Conservation (phyloP, 2,329 filamentous ascomycete genomes). For the Fusarium mangiferae region DNA sequence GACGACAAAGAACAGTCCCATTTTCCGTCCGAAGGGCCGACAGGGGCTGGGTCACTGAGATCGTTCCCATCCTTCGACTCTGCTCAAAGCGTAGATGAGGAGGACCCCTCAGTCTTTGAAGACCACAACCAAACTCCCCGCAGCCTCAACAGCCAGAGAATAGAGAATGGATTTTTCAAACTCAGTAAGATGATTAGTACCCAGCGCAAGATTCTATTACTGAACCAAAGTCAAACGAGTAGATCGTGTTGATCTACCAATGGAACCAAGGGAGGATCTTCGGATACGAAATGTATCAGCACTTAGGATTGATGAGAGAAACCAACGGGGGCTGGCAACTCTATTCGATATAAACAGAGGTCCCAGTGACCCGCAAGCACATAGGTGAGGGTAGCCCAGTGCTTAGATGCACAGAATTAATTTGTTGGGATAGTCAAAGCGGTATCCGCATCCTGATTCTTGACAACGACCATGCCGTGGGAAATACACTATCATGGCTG, state of each 20-base stretch:
- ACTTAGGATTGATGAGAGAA: no score
- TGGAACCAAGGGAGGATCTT: no score
- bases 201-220: constrained; percentile 54
- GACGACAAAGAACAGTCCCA: rapidly evolving
- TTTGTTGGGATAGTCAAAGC: neutral
- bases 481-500: rapidly evolving
- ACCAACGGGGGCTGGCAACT: neutral
- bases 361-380: rapidly evolving
- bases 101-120: neutral
- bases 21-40: no score
- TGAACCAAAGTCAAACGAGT: neutral
- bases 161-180: constrained; percentile 55
- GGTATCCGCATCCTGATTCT: neutral
- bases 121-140: constrained; percentile 30
- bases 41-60: neutral
- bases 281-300: no score
- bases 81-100: rapidly evolving
- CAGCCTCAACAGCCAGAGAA: constrained; percentile 49
- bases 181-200: constrained; percentile 59
- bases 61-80: neutral
- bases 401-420: neutral
- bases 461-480: neutral
- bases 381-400: rapidly evolving
- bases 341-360: no score
- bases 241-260: constrained; percentile 5